A percentile compares a stretch with the other conserved stretches of the same genome.
These are phyloP conservation scores for Dictyostelium capitatum DNA, from an alignment of 78 protist genomes.

Conservation along the genomic window DNA sequence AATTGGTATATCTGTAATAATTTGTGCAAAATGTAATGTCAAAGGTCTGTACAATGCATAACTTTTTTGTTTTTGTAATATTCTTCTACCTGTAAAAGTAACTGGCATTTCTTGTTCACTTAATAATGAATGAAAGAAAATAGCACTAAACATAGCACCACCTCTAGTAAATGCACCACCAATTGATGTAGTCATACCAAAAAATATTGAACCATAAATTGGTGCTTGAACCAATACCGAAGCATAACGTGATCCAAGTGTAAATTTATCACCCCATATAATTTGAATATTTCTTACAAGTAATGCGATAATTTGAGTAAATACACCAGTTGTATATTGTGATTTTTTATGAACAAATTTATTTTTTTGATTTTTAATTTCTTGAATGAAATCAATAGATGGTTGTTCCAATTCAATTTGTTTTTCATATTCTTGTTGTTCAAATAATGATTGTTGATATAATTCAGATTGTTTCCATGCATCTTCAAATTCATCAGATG, in stretches of 20 bases:
- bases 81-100: conserved; percentile 38
- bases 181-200: neutral
- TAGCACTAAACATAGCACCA: conserved; percentile 64
- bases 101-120: conserved; percentile 5
- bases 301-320: neutral
- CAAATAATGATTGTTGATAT: neutral
- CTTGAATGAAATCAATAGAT: conserved; percentile 16
- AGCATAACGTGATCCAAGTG: too few relatives aligned
- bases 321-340: conserved; percentile 4
- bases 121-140: conserved; percentile 19
- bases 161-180: conserved; percentile 48
- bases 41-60: conserved; percentile 75
- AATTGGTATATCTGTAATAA: conserved; percentile 47
- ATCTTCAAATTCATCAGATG: conserved; percentile 62
- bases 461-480: conserved; percentile 35
- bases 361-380: conserved; percentile 32
- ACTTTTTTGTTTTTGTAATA: conserved; percentile 72
- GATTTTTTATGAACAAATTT: conserved; percentile 18
- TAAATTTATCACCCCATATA: too few relatives aligned
- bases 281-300: too few relatives aligned
- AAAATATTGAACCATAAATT: conserved; percentile 55
- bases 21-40: conserved; percentile 44
- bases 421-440: conserved; percentile 32
- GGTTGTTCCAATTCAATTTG: conserved; percentile 36
- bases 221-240: conserved; percentile 12